Evolutionary conservation across 2,329 filamentous ascomycete genomes (phyloP).

Genomic region (Penicillium sp.): DNA sequence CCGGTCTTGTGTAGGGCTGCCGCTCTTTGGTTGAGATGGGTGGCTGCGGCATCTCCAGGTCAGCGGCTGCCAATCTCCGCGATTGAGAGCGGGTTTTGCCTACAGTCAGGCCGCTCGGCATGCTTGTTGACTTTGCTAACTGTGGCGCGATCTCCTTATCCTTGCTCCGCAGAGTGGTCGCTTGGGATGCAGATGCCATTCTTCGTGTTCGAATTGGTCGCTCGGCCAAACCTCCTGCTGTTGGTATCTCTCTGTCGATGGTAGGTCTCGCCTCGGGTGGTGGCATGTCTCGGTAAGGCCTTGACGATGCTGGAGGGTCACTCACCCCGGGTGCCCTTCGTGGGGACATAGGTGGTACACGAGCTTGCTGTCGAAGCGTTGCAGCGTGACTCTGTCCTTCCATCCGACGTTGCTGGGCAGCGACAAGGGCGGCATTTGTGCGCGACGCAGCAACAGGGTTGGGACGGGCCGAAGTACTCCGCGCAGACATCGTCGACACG

Average conservation of each 20-base stretch:
- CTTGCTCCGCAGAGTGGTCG: constrained; percentile 35
- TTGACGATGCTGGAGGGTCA: constrained; percentile 22
- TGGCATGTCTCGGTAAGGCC: constrained; percentile 19
- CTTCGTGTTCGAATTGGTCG: constrained; percentile 41
- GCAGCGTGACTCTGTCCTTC: constrained; percentile 50
- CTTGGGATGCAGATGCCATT: constrained; percentile 38
- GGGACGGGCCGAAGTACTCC: constrained; percentile 29
- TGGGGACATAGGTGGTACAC: constrained; percentile 34
- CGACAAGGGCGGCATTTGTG: constrained; percentile 43
- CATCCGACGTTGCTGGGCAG: constrained; percentile 43
- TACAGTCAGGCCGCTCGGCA: constrained; percentile 36
- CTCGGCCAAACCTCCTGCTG: constrained; percentile 38
- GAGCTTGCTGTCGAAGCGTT: constrained; percentile 48
- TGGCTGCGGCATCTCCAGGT: constrained; percentile 19
- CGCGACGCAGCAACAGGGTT: constrained; percentile 34
- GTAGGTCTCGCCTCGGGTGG: constrained; percentile 18
- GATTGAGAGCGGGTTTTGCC: constrained; percentile 48
- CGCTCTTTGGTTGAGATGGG: constrained; percentile 23
- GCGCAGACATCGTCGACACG: constrained; percentile 30
- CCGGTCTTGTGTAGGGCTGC: constrained; percentile 19
- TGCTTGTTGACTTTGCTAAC: constrained; percentile 35
- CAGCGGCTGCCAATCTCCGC: constrained; percentile 36
- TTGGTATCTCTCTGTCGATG: constrained; percentile 15
- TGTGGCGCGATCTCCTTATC: constrained; percentile 28
- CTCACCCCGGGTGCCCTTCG: constrained; percentile 29